These are phyloP conservation scores for Xanthoconium stramineum DNA, from an alignment of 768 basidiomycete genomes.

Conservation along the genomic window DNA sequence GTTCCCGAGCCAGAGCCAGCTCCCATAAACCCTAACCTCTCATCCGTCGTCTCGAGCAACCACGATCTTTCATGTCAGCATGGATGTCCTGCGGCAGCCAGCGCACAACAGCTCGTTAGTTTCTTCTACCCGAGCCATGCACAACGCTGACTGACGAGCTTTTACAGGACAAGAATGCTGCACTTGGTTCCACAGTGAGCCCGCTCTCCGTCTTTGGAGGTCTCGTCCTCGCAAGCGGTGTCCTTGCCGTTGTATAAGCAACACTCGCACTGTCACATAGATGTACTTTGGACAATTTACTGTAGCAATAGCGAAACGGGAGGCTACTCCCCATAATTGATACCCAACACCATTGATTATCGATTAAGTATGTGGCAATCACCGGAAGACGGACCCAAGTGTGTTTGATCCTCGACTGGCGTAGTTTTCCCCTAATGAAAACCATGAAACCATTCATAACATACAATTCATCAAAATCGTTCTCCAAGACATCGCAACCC, in stretches of 20 bases:
- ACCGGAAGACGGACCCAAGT: not conserved
- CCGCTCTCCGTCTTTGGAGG: constrained; percentile 21
- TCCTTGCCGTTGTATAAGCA: constrained; percentile 19
- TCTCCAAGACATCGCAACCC: not conserved
- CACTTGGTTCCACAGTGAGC: constrained; percentile 17
- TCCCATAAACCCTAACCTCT: constrained; percentile 22
- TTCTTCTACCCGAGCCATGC: not conserved
- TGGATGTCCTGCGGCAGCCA: constrained; percentile 19
- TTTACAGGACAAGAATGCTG: constrained; percentile 19
- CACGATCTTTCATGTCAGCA: constrained; percentile 22
- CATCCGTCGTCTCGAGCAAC: constrained; percentile 22
- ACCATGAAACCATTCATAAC: not conserved
- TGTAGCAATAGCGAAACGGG: constrained; percentile 15
- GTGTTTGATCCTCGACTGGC: not conserved
- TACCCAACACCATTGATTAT: not conserved
- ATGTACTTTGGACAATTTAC: constrained; percentile 9
- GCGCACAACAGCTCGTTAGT: constrained; percentile 23
- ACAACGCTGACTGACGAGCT: not conserved
- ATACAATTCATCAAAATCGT: not conserved
- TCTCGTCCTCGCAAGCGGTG: constrained; percentile 18
- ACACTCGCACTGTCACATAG: not conserved
- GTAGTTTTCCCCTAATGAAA: too few relatives aligned
- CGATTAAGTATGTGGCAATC: not conserved
- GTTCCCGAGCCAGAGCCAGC: constrained; percentile 21
- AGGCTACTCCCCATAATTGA: not conserved